Conservation (phyloP, 768 basidiomycete genomes). For the Tylopilus sp. region DNA sequence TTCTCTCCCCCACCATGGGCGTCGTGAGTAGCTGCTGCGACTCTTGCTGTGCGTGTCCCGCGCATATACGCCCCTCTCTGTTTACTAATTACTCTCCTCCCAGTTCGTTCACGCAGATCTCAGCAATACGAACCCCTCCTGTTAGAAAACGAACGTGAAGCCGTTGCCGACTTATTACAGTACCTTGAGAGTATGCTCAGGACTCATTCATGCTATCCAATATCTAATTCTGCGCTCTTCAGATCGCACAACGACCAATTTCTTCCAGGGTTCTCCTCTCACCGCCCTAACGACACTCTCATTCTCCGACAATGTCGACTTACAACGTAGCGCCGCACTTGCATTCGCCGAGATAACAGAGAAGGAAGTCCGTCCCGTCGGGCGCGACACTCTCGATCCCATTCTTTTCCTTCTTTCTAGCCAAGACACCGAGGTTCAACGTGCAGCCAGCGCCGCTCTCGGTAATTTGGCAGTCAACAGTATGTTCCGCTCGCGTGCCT, state of each 20-base stretch:
- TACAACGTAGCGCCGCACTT: slow-evolving; percentile 95
- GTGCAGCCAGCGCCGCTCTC: slow-evolving; percentile 94
- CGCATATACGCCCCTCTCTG: slow-evolving; percentile 5
- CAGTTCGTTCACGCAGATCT: slow-evolving; percentile 80
- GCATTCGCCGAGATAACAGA: slow-evolving; percentile 99
- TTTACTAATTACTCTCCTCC: slow-evolving; percentile 19
- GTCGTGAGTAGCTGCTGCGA: slow-evolving; percentile 79
- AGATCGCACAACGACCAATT: slow-evolving; percentile 97
- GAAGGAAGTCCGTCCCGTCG: slow-evolving; percentile 97
- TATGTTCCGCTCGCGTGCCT: slow-evolving; percentile 43
- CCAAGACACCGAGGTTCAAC: slow-evolving; percentile 98
- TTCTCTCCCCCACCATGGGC: slow-evolving; percentile 49
- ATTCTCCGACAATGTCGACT: slow-evolving; percentile 98
- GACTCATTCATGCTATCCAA: slow-evolving; percentile 1
- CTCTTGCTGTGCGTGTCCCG: slow-evolving; percentile 62
- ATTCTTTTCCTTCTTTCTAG: slow-evolving; percentile 95
- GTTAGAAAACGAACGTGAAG: slow-evolving; percentile 92
- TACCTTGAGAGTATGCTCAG: slow-evolving; percentile 86
- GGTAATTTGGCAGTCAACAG: slow-evolving; percentile 98
- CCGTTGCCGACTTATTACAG: slow-evolving; percentile 94
- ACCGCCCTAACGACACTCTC: slow-evolving; percentile 93
- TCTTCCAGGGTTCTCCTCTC: slow-evolving; percentile 92
- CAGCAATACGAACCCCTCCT: slow-evolving; percentile 85
- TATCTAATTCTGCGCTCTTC: neutral
- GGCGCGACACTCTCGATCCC: slow-evolving; percentile 95